Evolutionary conservation across 805 yeast genomes (phyloP), one percentile per base, ranked within the genome.

Genomic region (Nakazawaea holstii): DNA sequence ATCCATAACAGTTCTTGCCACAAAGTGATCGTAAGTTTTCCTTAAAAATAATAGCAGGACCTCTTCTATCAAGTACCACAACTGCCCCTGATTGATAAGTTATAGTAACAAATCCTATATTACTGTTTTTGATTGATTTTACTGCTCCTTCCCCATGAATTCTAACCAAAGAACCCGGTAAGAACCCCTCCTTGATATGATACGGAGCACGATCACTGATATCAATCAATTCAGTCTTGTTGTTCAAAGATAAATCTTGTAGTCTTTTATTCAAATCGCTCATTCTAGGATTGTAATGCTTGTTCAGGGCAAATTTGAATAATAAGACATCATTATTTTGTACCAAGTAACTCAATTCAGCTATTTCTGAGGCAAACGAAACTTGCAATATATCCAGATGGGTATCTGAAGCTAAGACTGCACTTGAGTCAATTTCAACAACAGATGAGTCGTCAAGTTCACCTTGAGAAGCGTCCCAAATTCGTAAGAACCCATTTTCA

Each of bases 401-500:
- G 42, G 73, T 67, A 50, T 72, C 70, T 8, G 44, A 27, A 36
- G 55, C 53, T 35, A 82, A 53, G 11, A 80, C 70, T 37, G 69
- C 66, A 1, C 80, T 65, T 9, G 83, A 68, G 55, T 79, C 76
- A 33, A 84, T 73, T 52, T 82, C 87, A 53, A 85, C 67, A 3
- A 80, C 81, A 6, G 77, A 68, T 8, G 76, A 66, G 35, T 80
- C 82, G 48, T 74, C 80, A 6, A 82, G 57, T 52, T 87, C 96
- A 17, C 86, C 85, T 48, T 82, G 79, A 0, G 95, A 80, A 0
- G 89, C 83, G 65, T 92, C 96, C 81, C 90, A 83, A 8, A 92
- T 70, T 46, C 97, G 74, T 0, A 94, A 79, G 32, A 83, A 76
- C 0, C 97, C 98, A 60, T 84, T 84, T 32, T 82, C 77, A 59